Evolutionary conservation across 2,329 filamentous ascomycete genomes (phyloP).

Genomic region (Xylaria polymorpha): DNA sequence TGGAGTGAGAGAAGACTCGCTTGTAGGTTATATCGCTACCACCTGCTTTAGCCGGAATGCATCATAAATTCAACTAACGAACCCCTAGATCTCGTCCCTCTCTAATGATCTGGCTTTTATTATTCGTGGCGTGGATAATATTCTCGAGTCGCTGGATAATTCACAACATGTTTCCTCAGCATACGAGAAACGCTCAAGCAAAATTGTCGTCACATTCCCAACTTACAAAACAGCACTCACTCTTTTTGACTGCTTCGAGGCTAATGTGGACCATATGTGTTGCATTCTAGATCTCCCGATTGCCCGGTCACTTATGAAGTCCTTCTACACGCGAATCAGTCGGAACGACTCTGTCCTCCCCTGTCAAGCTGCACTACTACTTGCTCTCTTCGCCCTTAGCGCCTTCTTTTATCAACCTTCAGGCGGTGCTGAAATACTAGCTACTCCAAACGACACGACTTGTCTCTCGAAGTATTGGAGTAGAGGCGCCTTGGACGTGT

Average conservation of each 20-base stretch:
- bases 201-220: neutral
- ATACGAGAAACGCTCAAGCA: neutral
- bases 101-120: neutral
- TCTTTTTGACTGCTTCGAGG: neutral
- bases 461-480: constrained; percentile 32
- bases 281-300: neutral
- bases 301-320: neutral
- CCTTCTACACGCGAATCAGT: neutral
- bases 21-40: neutral
- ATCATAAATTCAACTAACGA: neutral
- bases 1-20: constrained; percentile 4
- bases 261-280: constrained; percentile 5
- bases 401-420: constrained; percentile 1
- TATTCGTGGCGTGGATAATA: neutral
- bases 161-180: neutral
- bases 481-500: constrained; percentile 34
- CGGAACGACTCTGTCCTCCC: neutral
- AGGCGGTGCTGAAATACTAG: neutral
- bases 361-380: neutral
- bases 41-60: neutral
- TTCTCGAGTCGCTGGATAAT: neutral
- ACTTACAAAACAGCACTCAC: neutral
- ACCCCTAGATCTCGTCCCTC: neutral
- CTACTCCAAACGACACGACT: constrained; percentile 36
- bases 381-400: neutral